Conservation (phyloP, 768 basidiomycete species). For the Piloderma croceum region DNA sequence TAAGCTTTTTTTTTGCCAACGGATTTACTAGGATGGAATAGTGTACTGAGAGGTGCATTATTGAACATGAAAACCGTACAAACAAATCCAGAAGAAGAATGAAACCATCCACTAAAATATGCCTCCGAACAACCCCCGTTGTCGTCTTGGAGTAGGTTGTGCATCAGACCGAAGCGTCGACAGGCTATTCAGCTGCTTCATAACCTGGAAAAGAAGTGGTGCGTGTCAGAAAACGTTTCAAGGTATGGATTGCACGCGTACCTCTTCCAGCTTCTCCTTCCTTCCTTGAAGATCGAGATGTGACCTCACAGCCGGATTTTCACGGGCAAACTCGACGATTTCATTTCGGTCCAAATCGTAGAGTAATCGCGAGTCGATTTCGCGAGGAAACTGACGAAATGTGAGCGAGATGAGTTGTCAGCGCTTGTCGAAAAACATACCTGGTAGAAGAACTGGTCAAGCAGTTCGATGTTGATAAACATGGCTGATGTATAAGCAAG, state of each 20-base stretch:
- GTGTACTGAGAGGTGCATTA: neutral
- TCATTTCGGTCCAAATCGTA: constrained; percentile 92
- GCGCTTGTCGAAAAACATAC: constrained; percentile 33
- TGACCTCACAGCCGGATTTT: constrained; percentile 82
- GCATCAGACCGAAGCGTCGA: constrained; percentile 84
- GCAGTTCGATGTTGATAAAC: constrained; percentile 98
- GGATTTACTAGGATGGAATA: neutral
- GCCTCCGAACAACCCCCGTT: constrained; percentile 73
- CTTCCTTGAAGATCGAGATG: constrained; percentile 94
- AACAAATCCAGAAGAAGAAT: neutral
- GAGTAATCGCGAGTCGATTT: constrained; percentile 89
- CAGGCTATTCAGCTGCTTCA: constrained; percentile 91
- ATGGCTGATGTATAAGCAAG: constrained; percentile 92
- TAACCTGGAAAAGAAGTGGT: constrained; percentile 49
- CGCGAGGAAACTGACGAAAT: constrained; percentile 83
- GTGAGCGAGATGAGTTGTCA: no score
- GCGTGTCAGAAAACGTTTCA: neutral
- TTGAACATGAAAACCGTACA: neutral
- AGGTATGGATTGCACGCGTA: constrained; percentile 21
- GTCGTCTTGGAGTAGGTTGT: constrained; percentile 65
- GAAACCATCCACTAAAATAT: constrained; percentile 46
- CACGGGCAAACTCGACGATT: constrained; percentile 86
- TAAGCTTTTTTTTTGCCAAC: neutral
- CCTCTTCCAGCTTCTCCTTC: constrained; percentile 96
- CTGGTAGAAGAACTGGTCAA: constrained; percentile 99